Evolutionary conservation across 2,329 filamentous ascomycete species (phyloP).

Genomic region (Didymella exigua): DNA sequence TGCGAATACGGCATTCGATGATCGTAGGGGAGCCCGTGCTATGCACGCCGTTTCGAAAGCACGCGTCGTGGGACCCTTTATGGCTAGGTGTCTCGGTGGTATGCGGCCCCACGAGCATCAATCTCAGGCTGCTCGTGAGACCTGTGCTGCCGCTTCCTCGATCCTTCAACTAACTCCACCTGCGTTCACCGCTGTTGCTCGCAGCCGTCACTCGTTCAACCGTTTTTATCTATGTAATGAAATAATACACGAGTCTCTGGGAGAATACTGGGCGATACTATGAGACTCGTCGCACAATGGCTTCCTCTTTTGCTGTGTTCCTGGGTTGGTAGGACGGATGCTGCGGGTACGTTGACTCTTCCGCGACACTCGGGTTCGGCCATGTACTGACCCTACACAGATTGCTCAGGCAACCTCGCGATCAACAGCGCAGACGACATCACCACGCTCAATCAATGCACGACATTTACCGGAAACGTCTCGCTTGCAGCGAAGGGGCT

Average conservation of each 20-base stretch:
- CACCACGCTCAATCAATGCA: slow-evolving; percentile 20
- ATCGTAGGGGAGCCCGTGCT: slow-evolving; percentile 1
- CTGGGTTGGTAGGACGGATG: slow-evolving; percentile 5
- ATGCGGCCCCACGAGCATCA: background rate
- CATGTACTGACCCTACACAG: slow-evolving; percentile 14
- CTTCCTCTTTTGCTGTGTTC: slow-evolving; percentile 6
- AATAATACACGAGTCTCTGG: background rate
- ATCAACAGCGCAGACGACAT: slow-evolving; percentile 27
- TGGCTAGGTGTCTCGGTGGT: slow-evolving; percentile 7
- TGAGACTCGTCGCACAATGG: slow-evolving; percentile 14
- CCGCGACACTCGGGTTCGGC: background rate
- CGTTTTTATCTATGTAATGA: slow-evolving; percentile 9
- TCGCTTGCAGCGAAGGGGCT: slow-evolving; percentile 25
- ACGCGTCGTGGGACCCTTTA: slow-evolving; percentile 7
- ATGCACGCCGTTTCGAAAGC: slow-evolving; percentile 4
- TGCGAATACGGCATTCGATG: slow-evolving; percentile 5
- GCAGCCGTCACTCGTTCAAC: slow-evolving; percentile 7
- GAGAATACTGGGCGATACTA: slow-evolving; percentile 6
- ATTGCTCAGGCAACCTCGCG: slow-evolving; percentile 23
- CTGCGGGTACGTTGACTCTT: slow-evolving; percentile 4
- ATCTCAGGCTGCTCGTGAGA: slow-evolving; percentile 7
- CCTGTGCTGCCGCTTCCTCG: background rate
- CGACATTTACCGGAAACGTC: slow-evolving; percentile 25
- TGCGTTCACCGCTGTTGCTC: background rate
- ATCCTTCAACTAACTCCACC: slow-evolving; percentile 5